A percentile compares a stretch with the other conserved stretches of the same genome.
These are phyloP conservation scores for Russula lepida DNA, from an alignment of 768 basidiomycete species.

Conservation along the genomic window DNA sequence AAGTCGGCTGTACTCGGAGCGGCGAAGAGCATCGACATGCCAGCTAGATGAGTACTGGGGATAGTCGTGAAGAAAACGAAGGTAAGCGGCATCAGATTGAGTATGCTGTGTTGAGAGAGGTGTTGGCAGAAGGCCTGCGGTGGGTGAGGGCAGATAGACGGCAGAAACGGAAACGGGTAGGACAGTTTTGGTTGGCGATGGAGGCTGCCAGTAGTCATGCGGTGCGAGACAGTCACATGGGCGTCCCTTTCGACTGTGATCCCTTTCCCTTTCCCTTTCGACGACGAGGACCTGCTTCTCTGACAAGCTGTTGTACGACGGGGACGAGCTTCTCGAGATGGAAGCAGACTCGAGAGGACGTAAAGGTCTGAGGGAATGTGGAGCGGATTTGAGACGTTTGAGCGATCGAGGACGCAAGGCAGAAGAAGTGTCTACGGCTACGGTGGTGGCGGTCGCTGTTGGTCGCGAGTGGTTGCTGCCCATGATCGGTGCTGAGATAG, in stretches of 20 bases:
- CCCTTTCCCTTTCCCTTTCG: no score
- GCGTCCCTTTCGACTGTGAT: not conserved
- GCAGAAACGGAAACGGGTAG: not conserved
- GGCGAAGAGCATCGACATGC: slow-evolving; percentile 60
- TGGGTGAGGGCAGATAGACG: slow-evolving; percentile 16
- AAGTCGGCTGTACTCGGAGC: slow-evolving; percentile 42
- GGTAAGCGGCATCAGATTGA: slow-evolving; percentile 12
- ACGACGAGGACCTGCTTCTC: slow-evolving; percentile 2
- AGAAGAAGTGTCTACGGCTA: not conserved
- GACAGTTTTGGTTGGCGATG: not conserved
- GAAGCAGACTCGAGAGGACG: slow-evolving; percentile 5
- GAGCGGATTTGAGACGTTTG: slow-evolving; percentile 19
- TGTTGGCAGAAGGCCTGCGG: slow-evolving; percentile 16
- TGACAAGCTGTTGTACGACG: slow-evolving; percentile 17
- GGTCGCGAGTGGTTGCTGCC: slow-evolving; percentile 9
- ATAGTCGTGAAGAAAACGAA: slow-evolving; percentile 21
- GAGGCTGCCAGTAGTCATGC: not conserved
- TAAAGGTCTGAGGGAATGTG: slow-evolving; percentile 8
- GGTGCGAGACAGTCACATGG: not conserved
- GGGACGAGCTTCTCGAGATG: slow-evolving; percentile 3
- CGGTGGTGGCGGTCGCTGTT: not conserved
- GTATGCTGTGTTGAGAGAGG: not conserved
- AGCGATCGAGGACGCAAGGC: slow-evolving; percentile 10
- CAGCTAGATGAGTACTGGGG: slow-evolving; percentile 60
- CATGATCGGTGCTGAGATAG: not conserved